phyloP scores from a whole-genome alignment of 306 rosid genomes.

The Biancaea sappan region DNA sequence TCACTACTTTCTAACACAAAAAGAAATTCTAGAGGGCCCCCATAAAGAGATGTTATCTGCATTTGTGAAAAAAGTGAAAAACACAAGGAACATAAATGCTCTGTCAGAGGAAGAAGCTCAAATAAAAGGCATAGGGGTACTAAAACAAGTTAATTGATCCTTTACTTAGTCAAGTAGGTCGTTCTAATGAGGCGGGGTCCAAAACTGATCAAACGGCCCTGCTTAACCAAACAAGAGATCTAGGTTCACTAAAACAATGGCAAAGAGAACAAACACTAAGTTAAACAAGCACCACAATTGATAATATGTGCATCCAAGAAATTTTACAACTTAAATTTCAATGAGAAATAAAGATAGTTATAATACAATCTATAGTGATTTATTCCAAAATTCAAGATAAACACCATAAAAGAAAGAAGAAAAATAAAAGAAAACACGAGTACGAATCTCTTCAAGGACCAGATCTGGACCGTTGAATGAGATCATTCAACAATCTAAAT shows the following conservation, averaged over 20 bases:
- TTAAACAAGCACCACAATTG: neutral
- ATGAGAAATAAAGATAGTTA: neutral
- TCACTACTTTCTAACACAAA: conserved; percentile 86
- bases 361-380: neutral
- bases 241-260: conserved; percentile 16
- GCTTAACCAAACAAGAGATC: no score
- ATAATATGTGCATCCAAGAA: neutral
- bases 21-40: conserved; percentile 89
- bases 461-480: no score
- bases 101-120: conserved; percentile 28
- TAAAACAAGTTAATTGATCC: no score
- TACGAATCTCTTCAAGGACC: no score
- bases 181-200: no score
- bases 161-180: no score
- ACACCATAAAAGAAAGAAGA: no score
- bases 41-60: conserved; percentile 92
- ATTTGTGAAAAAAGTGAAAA: conserved; percentile 29
- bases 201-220: no score
- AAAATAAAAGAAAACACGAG: no score
- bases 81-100: neutral
- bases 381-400: conserved; percentile 4
- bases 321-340: conserved; percentile 21
- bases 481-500: no score
- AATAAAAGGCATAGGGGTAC: neutral
- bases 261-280: conserved; percentile 8